Conservation (phyloP, 352 stramenopile species). For the Lagenidium giganteum region DNA sequence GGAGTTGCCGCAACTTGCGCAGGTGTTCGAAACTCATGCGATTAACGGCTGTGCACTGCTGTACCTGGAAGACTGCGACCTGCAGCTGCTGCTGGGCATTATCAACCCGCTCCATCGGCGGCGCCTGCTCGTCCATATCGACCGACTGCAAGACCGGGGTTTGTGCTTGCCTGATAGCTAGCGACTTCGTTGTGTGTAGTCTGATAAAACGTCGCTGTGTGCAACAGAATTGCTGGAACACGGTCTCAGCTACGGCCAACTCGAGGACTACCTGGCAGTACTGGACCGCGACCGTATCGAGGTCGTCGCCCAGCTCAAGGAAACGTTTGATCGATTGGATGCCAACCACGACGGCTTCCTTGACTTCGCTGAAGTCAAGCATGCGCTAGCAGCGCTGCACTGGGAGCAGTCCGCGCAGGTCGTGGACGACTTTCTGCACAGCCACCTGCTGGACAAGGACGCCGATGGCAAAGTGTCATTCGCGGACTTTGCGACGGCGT, state of each 20-base stretch:
- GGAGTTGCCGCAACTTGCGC: conserved; percentile 42
- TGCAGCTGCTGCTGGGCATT: conserved; percentile 62
- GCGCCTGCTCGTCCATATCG: conserved; percentile 44
- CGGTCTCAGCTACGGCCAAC: conserved; percentile 59
- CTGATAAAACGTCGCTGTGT: no score
- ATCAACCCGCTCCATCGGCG: conserved; percentile 51
- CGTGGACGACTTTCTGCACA: conserved; percentile 31
- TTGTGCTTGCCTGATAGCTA: no score
- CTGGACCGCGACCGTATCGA: conserved; percentile 62
- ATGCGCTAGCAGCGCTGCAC: conserved; percentile 31
- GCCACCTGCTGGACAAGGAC: conserved; percentile 18
- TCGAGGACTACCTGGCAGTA: conserved; percentile 71
- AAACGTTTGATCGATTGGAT: conserved; percentile 64
- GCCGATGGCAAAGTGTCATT: conserved; percentile 42
- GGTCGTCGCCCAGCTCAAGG: conserved; percentile 59
- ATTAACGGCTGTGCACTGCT: conserved; percentile 65
- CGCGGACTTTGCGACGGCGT: conserved; percentile 44
- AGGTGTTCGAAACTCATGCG: conserved; percentile 41
- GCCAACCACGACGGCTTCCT: conserved; percentile 49
- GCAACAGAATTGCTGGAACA: conserved; percentile 51
- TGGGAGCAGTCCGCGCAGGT: conserved; percentile 24
- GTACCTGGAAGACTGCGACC: conserved; percentile 46
- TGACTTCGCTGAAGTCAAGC: conserved; percentile 41
- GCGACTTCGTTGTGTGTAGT: no score
- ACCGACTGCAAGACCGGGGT: conserved; percentile 59